Base-by-base conservation (phyloP, 2,329 filamentous ascomycete species). In the Sporothrix protearum region DNA sequence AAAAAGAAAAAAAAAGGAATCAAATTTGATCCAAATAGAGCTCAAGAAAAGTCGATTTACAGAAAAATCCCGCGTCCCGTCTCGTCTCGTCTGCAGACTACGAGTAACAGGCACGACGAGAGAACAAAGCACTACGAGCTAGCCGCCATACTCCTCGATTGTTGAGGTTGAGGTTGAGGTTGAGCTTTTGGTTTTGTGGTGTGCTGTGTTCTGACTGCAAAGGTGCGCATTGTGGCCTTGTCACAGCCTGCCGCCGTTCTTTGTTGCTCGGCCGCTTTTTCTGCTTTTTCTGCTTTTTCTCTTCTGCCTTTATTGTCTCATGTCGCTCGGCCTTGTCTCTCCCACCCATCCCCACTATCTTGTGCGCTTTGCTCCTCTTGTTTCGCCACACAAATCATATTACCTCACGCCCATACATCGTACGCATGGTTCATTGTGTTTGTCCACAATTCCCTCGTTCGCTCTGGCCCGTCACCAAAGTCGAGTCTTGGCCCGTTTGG, bases 61-160 rank as follows among this genome's bases (percentile, higher is more conserved):
- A 22, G 8, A 59, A 71, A 73, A 73, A 73, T 73, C 55, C 72
- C 72, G 72, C 72, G 72, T 47, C 45, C 67, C 36, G 69, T 55
- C 55, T 28, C n/a, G n/a, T n/a, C n/a, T n/a, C n/a, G n/a, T 12
- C 9, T 42, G 3, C 39, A 42, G 39, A 42, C 51, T 68, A n/a
- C n/a, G n/a, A n/a, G n/a, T n/a, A n/a, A 49, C 68, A 64, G 64
- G 22, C 57, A 63, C 59, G 53, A 55, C 70, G 30, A 28, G 19
- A 33, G 36, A 36, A 25, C 51, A 33, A 28, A 47, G 36, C 51
- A 53, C 64, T 68, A 61, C 63, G 45, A 71, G 71, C 66, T 71
- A 71, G 66, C 69, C 68, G 69, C 69, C 69, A 45, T 47, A 57
- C 14, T n/a, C 63, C 71, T 45, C 51, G 22, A 47, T 71, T 68